Evolutionary conservation across 345 rosid species (phyloP).

Genomic region (Euphorbia tirucalli): DNA sequence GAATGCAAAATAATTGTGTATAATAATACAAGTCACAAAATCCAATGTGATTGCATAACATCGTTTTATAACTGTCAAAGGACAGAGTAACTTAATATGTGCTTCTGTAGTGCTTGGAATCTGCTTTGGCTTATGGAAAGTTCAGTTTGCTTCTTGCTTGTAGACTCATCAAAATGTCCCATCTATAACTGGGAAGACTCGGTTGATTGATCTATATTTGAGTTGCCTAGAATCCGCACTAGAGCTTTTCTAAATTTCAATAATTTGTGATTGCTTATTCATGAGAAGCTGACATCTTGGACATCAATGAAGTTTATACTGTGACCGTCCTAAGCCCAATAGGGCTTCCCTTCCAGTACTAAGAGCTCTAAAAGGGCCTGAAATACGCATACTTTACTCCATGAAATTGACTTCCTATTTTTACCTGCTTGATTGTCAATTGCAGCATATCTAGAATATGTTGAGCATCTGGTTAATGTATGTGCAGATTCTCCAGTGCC

Average conservation of each 20-base stretch:
- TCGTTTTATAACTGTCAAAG: neutral
- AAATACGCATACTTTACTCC: neutral
- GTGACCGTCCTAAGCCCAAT: too few species aligned
- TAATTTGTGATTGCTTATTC: too few species aligned
- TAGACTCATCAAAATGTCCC: neutral
- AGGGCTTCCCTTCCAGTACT: too few species aligned
- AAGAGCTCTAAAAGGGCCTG: too few species aligned
- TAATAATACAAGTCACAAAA: too few species aligned
- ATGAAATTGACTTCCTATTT: neutral
- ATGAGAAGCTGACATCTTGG: too few species aligned
- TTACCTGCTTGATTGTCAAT: neutral
- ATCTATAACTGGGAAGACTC: neutral
- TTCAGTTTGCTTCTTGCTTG: neutral
- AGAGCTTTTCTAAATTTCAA: too few species aligned
- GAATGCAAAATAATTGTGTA: too few species aligned
- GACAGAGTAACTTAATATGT: neutral
- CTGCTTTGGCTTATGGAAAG: neutral
- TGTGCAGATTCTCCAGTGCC: conserved; percentile 91
- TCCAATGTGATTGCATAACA: too few species aligned
- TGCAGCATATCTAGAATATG: neutral
- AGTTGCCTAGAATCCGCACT: neutral
- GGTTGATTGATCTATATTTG: too few species aligned
- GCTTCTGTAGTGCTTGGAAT: neutral
- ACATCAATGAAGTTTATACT: too few species aligned
- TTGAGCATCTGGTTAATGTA: conserved; percentile 16